Evolutionary conservation across 176 grass and related monocot species (phyloP), one percentile per base, ranked within the genome.

Genomic region (Oryza meyeriana): DNA sequence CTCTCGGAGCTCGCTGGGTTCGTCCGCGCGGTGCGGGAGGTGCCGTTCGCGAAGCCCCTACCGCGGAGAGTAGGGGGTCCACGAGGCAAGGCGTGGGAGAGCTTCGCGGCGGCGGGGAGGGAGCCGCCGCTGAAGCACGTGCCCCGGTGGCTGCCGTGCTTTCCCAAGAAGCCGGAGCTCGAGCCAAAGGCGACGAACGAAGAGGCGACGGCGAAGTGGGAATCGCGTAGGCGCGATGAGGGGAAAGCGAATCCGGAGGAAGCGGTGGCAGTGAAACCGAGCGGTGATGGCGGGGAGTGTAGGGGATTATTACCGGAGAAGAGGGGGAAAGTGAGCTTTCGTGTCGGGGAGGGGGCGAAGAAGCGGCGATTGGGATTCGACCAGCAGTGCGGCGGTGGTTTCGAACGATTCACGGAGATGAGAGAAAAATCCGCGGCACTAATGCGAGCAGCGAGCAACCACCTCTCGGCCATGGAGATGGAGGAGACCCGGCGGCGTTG

Each of bases 71-170:
- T 32, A 18, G 29, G 8, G 28, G 14, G 4, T 17, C n/a, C n/a
- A 11, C 13, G 32, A 20, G 0, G 30, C 42, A 39, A 45, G 71
- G 25, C 30, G 47, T 74, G 79, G 70, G 78, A 75, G 69, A 91
- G 92, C 84, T 97, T 91, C 61, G 81, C 77, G 18, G 40, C 77
- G 68, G 45, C 48, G 5, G 84, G 86, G 31, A 69, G 42, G 71
- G 76, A 88, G 72, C 67, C 72, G 38, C 72, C 82, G n/a, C 47
- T 91, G 66, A 64, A 66, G 48, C 88, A 91, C 77, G 78, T 94
- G 71, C 92, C 92, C 25, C 75, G n/a, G 39, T 97, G 86, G 90
- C 79, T 94, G 59, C 75, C 83, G 10, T 78, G 92, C 86, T 94
- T 97, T 67, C 90, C 88, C 5, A 48, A 82, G 24, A 42, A 73